Evolutionary conservation across 2,329 filamentous ascomycete species (phyloP), one percentile per base, ranked within the genome.

Genomic region (Rosellinia necatrix): DNA sequence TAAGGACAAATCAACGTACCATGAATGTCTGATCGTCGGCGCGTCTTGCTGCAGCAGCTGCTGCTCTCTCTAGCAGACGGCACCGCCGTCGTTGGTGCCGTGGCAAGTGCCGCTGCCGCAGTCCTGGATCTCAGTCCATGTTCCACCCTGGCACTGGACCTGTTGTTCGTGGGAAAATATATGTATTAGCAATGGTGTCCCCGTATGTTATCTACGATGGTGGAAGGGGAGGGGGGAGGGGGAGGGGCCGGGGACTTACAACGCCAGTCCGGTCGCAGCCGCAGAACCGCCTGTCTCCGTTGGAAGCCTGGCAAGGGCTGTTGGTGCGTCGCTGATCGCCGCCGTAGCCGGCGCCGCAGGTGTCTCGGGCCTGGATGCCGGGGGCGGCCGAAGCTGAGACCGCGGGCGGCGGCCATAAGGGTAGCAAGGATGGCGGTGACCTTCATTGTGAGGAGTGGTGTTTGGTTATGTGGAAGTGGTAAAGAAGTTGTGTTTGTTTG

Each of bases 241-340:
- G n/a, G n/a, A n/a, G n/a, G n/a, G n/a, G n/a, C n/a, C n/a, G n/a
- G n/a, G n/a, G n/a, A 53, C 60, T 9, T 60, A 60, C 60, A 15
- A 60, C 52, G n/a, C 30, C 60, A 6, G 60, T 60, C 13, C 60
- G 34, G 34, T 62, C 60, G 25, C 60, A 60, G 5, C 60, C 60
- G 54, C 60, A 62, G 51, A 62, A 62, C 10, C 53, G 32, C 7
- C 58, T 42, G 44, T 60, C 60, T 2, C 60, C 60, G 32, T 62
- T 62, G 25, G 50, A 56, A 19, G 60, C 10, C n/a, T 53, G 5
- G 41, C 58, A 60, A 24, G 54, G 51, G 27, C 60, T 62, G 54
- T 60, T 60, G 12, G 60, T 62, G 32, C 60, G 60, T 29, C 60
- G 43, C 43, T 62, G 60, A 52, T 60, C 58, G 24, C 47, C 54